Conservation (phyloP, 1,139 yeast species). For the Protomyces inouyei region DNA sequence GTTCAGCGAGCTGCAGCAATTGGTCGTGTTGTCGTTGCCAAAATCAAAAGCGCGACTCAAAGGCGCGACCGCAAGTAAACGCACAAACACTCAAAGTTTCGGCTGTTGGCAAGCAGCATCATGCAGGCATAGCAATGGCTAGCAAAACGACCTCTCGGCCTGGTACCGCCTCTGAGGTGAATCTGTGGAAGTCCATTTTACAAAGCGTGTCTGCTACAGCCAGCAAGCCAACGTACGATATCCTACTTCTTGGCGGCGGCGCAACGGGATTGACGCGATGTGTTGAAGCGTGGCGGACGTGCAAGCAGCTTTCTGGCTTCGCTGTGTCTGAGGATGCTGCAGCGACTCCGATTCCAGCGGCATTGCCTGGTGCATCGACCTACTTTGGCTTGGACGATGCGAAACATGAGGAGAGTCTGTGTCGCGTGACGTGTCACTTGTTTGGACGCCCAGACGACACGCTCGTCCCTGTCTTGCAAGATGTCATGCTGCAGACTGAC, state of each 20-base stretch:
- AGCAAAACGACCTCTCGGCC: background rate
- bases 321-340: background rate
- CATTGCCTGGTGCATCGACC: slow-evolving; percentile 29
- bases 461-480: slow-evolving; percentile 22
- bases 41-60: no score
- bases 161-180: background rate
- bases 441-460: slow-evolving; percentile 30
- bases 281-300: background rate
- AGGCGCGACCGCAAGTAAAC: no score
- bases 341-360: background rate
- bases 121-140: background rate
- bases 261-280: background rate
- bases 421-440: slow-evolving; percentile 40
- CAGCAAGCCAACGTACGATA: background rate
- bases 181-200: background rate
- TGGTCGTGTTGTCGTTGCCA: no score
- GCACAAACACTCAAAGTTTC: no score
- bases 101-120: no score
- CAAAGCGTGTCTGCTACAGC: background rate
- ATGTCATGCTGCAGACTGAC: slow-evolving; percentile 1
- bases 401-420: slow-evolving; percentile 37
- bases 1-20: no score
- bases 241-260: background rate
- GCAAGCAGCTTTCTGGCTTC: background rate
- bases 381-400: slow-evolving; percentile 39